phyloP scores from a whole-genome alignment of 1,284 basidiomycete genomes.

The Melampsora larici-populina region DNA sequence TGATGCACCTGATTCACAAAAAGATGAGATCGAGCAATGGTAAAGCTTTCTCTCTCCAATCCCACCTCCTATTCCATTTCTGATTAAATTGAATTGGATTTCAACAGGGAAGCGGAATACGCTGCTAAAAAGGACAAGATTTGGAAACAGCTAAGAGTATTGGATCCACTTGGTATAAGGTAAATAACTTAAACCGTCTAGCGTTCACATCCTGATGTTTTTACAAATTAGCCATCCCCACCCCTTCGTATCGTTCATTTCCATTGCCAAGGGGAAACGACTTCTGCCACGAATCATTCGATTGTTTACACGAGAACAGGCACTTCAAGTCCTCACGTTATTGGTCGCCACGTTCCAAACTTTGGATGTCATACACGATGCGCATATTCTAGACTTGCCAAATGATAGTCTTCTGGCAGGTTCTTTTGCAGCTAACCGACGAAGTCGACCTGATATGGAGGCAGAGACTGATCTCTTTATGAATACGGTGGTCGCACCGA shows the following conservation, averaged over 20 bases:
- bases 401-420: slow-evolving; percentile 39
- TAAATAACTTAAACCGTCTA: slow-evolving; percentile 53
- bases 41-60: slow-evolving; percentile 20
- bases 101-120: slow-evolving; percentile 63
- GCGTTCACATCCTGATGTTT: slow-evolving; percentile 39
- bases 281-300: slow-evolving; percentile 83
- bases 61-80: background rate
- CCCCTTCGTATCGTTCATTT: slow-evolving; percentile 89
- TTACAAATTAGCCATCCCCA: slow-evolving; percentile 70
- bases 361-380: slow-evolving; percentile 78
- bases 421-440: slow-evolving; percentile 42
- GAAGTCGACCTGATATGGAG: slow-evolving; percentile 65
- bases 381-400: slow-evolving; percentile 58
- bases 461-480: slow-evolving; percentile 84
- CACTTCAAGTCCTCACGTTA: slow-evolving; percentile 82
- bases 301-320: slow-evolving; percentile 74
- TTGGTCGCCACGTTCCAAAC: slow-evolving; percentile 90
- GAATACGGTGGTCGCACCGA: slow-evolving; percentile 76
- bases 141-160: slow-evolving; percentile 78
- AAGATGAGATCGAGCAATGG: slow-evolving; percentile 45
- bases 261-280: slow-evolving; percentile 86
- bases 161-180: slow-evolving; percentile 88
- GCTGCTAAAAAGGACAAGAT: slow-evolving; percentile 66
- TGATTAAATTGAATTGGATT: background rate
- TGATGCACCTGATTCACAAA: slow-evolving; percentile 35